Evolutionary conservation across 352 stramenopile genomes (phyloP).

Genomic region (Globisporangium yorkense): DNA sequence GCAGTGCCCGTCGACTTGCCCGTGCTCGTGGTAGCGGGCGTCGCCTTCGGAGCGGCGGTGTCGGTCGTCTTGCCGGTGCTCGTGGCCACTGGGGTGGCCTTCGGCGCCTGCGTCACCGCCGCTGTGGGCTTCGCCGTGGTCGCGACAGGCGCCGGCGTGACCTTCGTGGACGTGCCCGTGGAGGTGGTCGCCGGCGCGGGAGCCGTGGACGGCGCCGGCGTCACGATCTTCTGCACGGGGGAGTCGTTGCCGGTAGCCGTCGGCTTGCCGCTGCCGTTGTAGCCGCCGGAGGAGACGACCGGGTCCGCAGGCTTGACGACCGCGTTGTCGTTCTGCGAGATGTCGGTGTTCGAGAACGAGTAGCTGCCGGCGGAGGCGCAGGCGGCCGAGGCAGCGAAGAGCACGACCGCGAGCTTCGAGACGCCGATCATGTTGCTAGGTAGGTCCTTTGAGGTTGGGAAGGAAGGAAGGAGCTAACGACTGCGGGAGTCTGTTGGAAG

Average conservation of each 20-base stretch:
- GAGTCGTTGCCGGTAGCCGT: conserved; percentile 1
- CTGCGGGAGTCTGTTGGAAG: conserved; percentile 1
- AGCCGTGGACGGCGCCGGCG: conserved; percentile 2
- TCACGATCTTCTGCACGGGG: conserved; percentile 1
- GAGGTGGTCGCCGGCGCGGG: conserved; percentile 16
- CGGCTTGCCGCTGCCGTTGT: conserved; percentile 7
- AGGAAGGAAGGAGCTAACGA: conserved; percentile 6
- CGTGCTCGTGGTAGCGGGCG: conserved; percentile 5
- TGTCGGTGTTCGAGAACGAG: conserved; percentile 15
- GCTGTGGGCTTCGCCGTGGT: not conserved
- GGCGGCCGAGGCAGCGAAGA: conserved; percentile 10
- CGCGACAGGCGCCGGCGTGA: conserved; percentile 3
- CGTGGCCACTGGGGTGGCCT: conserved; percentile 1
- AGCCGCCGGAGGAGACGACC: conserved; percentile 4
- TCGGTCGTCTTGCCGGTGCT: conserved; percentile 4
- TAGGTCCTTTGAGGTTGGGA: conserved; percentile 1
- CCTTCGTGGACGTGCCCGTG: not conserved
- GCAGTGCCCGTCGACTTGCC: not conserved
- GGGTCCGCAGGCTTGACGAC: conserved; percentile 13
- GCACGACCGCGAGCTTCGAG: conserved; percentile 14
- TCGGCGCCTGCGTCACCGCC: not conserved
- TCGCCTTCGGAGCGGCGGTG: conserved; percentile 9
- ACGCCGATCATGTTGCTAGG: conserved; percentile 9
- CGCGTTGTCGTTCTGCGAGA: conserved; percentile 16
- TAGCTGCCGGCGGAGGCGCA: conserved; percentile 11